Base-by-base conservation (phyloP, 2,329 filamentous ascomycete species). In the Fusarium sp. region DNA sequence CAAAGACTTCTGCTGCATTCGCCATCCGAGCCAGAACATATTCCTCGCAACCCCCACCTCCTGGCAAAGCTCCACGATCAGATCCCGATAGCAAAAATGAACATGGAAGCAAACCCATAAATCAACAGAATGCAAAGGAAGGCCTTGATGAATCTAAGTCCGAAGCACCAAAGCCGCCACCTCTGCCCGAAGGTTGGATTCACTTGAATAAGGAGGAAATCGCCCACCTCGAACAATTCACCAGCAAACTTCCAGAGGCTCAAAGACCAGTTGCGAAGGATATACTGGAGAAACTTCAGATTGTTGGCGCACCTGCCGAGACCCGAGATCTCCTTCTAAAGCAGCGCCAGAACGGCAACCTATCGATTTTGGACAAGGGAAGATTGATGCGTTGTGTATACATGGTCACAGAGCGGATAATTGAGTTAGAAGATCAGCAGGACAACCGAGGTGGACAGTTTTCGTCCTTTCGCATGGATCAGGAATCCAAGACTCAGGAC, bases 281-380 rank as follows among this genome's bases (percentile, higher is more conserved):
- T 46, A 83, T 89, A 11, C 79, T 91, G n/a, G 80, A 85, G 63
- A 81, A 85, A 27, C 84, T 95, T 63, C 88, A 89, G 79, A 83
- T 84, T 62, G 84, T 89, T 40, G 93, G 93, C 11, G 87, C 93
- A 17, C 92, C 93, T 2, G 72, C 80, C 21, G 92, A 93, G 74
- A 79, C 93, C 18, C 85, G 86, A 54, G 85, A 90, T 37, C 73
- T 88, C 60, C 77, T 88, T 40, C 74, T 78, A 36, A 85, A 86
- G 67, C 84, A 91, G 70, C 75, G 82, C 81, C 73, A 80, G 76
- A 87, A 88, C 18, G 86, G 90, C 39, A 89, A 88, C 43, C 63
- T 79, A 45, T 76, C 76, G 13, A 78, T 80, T 23, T 52, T 78
- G 55, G 78, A 80, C 55, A 80, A 79, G 72, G 78, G 77, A 29